Percentiles rank a stretch among this genome's conserved stretches.
These are phyloP conservation scores for Cyclocybe aegerita DNA, from an alignment of 768 basidiomycete genomes.

Conservation along the genomic window DNA sequence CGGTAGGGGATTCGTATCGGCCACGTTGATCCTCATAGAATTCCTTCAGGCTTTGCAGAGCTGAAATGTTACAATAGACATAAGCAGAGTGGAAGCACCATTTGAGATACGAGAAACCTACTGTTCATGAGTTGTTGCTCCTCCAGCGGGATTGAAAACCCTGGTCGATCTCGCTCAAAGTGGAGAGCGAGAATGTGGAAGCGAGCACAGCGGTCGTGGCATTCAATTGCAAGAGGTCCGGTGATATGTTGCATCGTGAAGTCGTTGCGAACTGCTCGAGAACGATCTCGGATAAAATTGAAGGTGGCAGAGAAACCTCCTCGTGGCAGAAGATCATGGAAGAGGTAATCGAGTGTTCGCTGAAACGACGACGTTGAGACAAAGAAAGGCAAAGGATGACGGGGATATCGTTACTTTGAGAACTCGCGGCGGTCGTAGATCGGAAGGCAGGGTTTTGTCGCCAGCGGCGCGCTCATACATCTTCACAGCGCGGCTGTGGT, in stretches of 20 bases:
- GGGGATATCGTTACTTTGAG: constrained; percentile 57
- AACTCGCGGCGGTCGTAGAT: constrained; percentile 83
- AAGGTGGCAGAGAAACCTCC: constrained; percentile 70
- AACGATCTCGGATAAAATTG: constrained; percentile 90
- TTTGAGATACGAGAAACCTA: constrained; percentile 36
- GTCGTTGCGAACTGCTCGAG: constrained; percentile 87
- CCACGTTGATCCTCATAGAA: constrained; percentile 85
- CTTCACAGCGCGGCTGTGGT: constrained; percentile 88
- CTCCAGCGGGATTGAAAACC: constrained; percentile 70
- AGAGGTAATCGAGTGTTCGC: constrained; percentile 91
- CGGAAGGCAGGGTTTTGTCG: constrained; percentile 88
- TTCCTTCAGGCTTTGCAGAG: constrained; percentile 88
- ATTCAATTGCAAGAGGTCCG: constrained; percentile 77
- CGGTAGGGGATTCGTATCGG: constrained; percentile 70
- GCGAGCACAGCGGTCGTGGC: constrained; percentile 90
- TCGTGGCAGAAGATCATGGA: constrained; percentile 72
- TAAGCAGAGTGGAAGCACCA: not conserved
- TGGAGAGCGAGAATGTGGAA: constrained; percentile 90
- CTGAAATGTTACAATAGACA: constrained; percentile 36
- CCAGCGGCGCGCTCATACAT: constrained; percentile 94
- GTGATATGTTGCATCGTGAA: constrained; percentile 91
- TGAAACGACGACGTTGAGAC: constrained; percentile 26
- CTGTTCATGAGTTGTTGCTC: constrained; percentile 92
- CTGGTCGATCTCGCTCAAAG: constrained; percentile 50
- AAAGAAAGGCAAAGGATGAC: not conserved